Evolutionary conservation across 1,284 basidiomycete species (phyloP).

Genomic region (Phylloporus sp.): DNA sequence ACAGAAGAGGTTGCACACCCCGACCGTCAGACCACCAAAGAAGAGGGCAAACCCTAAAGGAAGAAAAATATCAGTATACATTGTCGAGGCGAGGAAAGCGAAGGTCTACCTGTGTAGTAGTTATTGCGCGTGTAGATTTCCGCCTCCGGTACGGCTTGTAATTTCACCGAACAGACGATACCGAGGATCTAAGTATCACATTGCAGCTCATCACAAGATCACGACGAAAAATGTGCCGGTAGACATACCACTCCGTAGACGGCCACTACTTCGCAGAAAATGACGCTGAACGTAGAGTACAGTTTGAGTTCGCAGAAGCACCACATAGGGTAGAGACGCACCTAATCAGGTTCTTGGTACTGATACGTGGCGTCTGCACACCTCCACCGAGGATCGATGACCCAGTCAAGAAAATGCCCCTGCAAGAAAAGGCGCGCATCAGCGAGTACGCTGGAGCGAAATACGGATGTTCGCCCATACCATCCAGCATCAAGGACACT

Average conservation of each 20-base stretch:
- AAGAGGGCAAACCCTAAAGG: conserved; percentile 83
- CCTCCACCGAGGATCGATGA: conserved; percentile 95
- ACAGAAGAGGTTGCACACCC: conserved; percentile 89
- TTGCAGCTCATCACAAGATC: background rate
- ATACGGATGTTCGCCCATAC: conserved; percentile 52
- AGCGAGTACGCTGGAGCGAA: background rate
- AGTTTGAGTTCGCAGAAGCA: background rate
- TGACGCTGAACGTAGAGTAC: conserved; percentile 67
- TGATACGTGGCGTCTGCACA: conserved; percentile 91
- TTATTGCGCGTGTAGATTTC: conserved; percentile 80
- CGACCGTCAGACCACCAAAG: conserved; percentile 94
- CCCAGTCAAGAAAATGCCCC: conserved; percentile 98
- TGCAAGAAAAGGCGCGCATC: conserved; percentile 36
- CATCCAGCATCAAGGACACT: conserved; percentile 96
- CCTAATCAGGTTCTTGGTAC: conserved; percentile 98
- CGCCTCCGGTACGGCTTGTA: conserved; percentile 61
- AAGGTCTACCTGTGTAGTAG: conserved; percentile 82
- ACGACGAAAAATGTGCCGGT: background rate
- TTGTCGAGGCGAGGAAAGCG: background rate
- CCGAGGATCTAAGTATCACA: conserved; percentile 74
- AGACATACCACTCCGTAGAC: conserved; percentile 90
- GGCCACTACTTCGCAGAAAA: conserved; percentile 98
- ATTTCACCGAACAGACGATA: conserved; percentile 90
- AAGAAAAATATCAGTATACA: background rate
- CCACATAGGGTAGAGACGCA: conserved; percentile 32